Evolutionary conservation across 2,329 filamentous ascomycete species (phyloP), one percentile per base, ranked within the genome.

Genomic region (Aspergillus hortae): DNA sequence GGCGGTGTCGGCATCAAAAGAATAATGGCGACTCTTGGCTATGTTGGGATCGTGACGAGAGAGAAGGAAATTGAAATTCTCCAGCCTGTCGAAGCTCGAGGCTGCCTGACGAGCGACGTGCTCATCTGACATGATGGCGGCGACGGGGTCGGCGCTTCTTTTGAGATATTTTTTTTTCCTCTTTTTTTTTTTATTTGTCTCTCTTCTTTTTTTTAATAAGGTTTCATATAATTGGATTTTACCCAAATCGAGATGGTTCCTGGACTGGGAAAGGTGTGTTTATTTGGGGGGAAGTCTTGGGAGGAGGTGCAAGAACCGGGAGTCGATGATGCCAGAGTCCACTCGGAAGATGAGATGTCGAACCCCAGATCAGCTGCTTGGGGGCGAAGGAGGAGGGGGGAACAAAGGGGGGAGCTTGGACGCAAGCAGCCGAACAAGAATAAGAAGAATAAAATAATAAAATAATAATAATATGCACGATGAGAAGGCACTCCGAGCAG

Each of bases 61-160:
- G 49, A 67, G 58, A 43, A 69, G 56, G 38, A 68, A 68, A 57
- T 69, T 70, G 66, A 69, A 69, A 54, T 69, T 69, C 55, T 68
- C 67, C 44, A 70, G 55, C 57, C 65, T 67, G 54, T 70, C 66
- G 45, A 68, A 64, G 51, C 57, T 60, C 30, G 65, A 61, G 40
- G 58, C 59, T 43, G 63, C 42, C 48, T 60, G 61, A 55, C 51
- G 60, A 61, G 63, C 55, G 50, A 61, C 56, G 43, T 63, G 58
- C 59, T 69, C 67, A 58, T 68, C 67, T 47, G 67, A 59, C 67
- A 70, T 70, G 55, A 53, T 67, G 61, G 51, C 48, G 52, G 52
- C 52, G 53, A 32, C 44, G 50, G 47, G 47, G 56, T 54, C 52
- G 56, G 46, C 56, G 50, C 19, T 38, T 17, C 43, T 45, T 51